Conservation (phyloP, 2,329 filamentous ascomycete species). For the Cryphonectria japonica region DNA sequence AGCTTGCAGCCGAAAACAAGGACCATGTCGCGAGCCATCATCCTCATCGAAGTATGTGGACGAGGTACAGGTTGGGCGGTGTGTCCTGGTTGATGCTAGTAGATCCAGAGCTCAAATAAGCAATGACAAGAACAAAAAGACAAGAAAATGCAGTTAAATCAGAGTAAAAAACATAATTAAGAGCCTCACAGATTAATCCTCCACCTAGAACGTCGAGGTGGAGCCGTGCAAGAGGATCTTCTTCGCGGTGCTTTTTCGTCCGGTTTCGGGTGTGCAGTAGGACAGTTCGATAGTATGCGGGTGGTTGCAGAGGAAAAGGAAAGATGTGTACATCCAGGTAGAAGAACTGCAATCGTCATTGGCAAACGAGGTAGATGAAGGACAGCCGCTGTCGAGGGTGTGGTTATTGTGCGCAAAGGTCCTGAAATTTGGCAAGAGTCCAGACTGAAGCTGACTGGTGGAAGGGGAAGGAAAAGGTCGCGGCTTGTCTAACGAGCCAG, state of each 20-base stretch:
- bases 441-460: slow-evolving; percentile 17
- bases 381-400: neutral
- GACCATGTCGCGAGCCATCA: neutral
- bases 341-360: neutral
- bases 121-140: neutral
- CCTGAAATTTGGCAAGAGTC: neutral
- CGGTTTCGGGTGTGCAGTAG: slow-evolving; percentile 9
- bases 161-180: neutral
- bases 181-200: neutral
- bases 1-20: neutral
- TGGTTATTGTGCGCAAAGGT: neutral
- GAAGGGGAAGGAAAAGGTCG: neutral
- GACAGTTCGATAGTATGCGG: neutral
- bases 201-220: neutral
- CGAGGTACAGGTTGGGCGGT: neutral
- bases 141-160: neutral
- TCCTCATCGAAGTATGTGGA: neutral
- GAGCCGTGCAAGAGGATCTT: neutral
- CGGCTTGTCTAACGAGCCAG: slow-evolving; percentile 6
- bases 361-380: neutral
- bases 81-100: neutral
- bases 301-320: neutral
- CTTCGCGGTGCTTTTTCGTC: slow-evolving; percentile 1
- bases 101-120: neutral
- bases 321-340: neutral